These are phyloP conservation scores for Clonostachys chloroleuca DNA, from an alignment of 2,329 filamentous ascomycete species.

Conservation along the genomic window DNA sequence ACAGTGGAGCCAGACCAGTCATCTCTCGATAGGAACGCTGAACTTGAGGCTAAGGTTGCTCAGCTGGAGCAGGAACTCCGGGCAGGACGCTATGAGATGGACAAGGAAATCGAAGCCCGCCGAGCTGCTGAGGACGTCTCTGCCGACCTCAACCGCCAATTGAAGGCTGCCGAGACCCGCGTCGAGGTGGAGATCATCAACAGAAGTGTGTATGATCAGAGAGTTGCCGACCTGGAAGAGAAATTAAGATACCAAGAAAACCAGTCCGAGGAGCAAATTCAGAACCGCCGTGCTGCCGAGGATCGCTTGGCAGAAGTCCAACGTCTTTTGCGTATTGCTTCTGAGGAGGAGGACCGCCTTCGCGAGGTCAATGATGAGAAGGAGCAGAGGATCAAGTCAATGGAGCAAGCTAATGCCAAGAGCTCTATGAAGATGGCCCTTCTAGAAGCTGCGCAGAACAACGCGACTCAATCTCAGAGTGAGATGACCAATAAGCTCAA, in stretches of 20 bases:
- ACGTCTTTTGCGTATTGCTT: constrained; percentile 60
- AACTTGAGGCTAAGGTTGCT: constrained; percentile 54
- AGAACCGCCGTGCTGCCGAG: constrained; percentile 61
- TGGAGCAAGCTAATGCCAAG: constrained; percentile 53
- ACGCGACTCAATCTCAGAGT: constrained; percentile 45
- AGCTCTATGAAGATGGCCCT: constrained; percentile 58
- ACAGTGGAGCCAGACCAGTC: constrained; percentile 45
- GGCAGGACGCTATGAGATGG: constrained; percentile 39
- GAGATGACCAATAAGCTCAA: constrained; percentile 54
- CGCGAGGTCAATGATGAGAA: constrained; percentile 64
- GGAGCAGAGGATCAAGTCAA: constrained; percentile 58
- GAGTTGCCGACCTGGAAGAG: constrained; percentile 65
- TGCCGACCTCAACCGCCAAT: constrained; percentile 47
- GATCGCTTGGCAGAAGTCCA: constrained; percentile 72
- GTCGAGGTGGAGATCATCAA: constrained; percentile 59
- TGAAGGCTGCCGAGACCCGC: constrained; percentile 53
- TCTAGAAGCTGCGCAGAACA: constrained; percentile 63
- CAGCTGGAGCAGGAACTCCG: constrained; percentile 55
- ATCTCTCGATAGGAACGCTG: constrained; percentile 47
- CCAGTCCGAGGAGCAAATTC: constrained; percentile 59
- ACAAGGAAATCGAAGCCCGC: constrained; percentile 42
- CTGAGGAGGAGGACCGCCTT: constrained; percentile 69
- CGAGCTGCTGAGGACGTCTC: constrained; percentile 48
- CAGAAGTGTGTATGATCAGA: constrained; percentile 52
- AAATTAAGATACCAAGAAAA: constrained; percentile 61